These are phyloP conservation scores for Pleurotus cornucopiae DNA, from an alignment of 768 basidiomycete species.

Conservation along the genomic window DNA sequence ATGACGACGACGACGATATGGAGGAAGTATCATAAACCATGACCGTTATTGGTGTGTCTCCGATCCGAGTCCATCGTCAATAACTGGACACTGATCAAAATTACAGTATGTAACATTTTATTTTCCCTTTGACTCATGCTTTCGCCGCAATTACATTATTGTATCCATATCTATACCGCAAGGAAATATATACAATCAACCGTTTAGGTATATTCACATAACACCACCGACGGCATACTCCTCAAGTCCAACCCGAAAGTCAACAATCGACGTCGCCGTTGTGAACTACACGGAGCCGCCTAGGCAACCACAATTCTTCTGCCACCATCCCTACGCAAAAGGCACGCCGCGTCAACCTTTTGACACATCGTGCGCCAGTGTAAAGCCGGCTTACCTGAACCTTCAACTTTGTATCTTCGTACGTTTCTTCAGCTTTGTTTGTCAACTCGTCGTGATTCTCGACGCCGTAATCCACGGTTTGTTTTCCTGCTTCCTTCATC, in stretches of 20 bases:
- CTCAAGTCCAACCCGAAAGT: too few species aligned
- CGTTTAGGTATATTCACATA: too few species aligned
- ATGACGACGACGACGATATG: constrained; percentile 63
- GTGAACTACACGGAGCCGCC: background rate
- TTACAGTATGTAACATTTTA: too few species aligned
- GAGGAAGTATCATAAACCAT: constrained; percentile 57
- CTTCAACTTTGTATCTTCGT: constrained; percentile 3
- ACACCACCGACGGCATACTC: too few species aligned
- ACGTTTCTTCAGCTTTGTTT: constrained; percentile 1
- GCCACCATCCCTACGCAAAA: constrained; percentile 5
- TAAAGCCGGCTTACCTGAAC: background rate
- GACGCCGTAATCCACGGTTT: background rate
- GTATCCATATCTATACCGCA: background rate
- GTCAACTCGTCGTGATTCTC: constrained; percentile 3
- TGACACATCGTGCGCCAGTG: background rate
- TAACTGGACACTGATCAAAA: too few species aligned
- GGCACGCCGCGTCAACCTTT: background rate
- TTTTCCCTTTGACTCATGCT: too few species aligned
- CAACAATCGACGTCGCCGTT: background rate
- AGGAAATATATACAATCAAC: background rate
- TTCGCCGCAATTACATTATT: background rate
- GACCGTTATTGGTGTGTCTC: background rate
- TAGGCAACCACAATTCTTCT: constrained; percentile 4
- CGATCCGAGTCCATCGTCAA: background rate
- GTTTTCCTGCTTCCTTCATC: background rate